Evolutionary conservation across 1,284 basidiomycete species (phyloP), one percentile per base, ranked within the genome.

Genomic region (Tremellales sp.): DNA sequence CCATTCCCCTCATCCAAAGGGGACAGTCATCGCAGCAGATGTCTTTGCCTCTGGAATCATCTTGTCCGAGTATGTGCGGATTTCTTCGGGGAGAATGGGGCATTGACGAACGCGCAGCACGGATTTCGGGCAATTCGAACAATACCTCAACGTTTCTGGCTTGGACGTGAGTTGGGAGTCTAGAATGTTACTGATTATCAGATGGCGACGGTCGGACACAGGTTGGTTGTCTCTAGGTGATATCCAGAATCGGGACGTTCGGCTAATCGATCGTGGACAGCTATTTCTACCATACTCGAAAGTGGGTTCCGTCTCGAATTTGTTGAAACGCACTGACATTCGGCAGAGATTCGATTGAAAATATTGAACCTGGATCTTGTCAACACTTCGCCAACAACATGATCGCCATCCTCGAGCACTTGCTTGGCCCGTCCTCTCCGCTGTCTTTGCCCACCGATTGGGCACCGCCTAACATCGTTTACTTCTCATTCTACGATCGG

Each of bases 301-400:
- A 86, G 74, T 58, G 40, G 43, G 53, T 44, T 16, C 4, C n/a
- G 37, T 37, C 5, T 28, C 13, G 5, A n/a, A 36, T 36, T 19
- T 10, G 34, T 9, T 41, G 43, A 36, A 45, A 45, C 13, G 4
- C 24, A 18, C 40, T 40, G n/a, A 57, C 46, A 1, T 22, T 3
- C n/a, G n/a, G n/a, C 22, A 61, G 53, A 44, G 68, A 71, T 41
- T 53, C 46, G 2, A 28, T 62, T 24, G 50, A 50, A 7, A 50
- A 63, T 48, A 63, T 71, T 42, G 60, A 67, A 45, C 40, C 33
- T 5, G 67, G 69, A 5, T 58, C 66, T 4, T 53, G 62, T 3
- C 75, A 93, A 77, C 88, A 97, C 74, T 95, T 97, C 83, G 91
- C 82, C 19, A 87, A 90, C 54, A 97, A 97, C 62, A 79, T 85